Conservation (phyloP, 352 stramenopile species). For the Globisporangium takayamanum region DNA sequence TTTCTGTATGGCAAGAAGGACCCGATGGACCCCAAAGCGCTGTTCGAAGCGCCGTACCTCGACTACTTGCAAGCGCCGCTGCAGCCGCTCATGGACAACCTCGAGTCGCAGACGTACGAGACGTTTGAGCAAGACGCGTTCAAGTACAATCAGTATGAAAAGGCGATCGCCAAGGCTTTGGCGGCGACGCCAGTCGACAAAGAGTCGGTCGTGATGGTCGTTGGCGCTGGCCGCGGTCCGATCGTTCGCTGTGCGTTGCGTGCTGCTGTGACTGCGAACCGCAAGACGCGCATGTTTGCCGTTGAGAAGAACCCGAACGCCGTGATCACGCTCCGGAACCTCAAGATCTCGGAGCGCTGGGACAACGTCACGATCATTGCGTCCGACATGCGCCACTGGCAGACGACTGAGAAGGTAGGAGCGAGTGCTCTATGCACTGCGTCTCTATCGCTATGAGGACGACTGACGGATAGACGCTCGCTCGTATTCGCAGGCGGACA, state of each 20-base stretch:
- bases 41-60: conserved; percentile 91
- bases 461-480: not conserved
- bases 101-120: conserved; percentile 98
- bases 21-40: conserved; percentile 71
- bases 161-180: conserved; percentile 86
- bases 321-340: conserved; percentile 90
- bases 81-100: conserved; percentile 97
- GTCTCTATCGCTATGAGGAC: not conserved
- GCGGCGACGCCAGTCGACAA: conserved; percentile 46
- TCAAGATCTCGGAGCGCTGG: conserved; percentile 84
- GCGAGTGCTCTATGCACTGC: no score
- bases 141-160: conserved; percentile 98
- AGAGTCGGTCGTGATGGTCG: conserved; percentile 78
- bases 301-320: conserved; percentile 99
- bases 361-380: conserved; percentile 81
- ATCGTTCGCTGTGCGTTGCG: conserved; percentile 88
- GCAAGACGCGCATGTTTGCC: conserved; percentile 87
- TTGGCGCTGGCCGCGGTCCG: conserved; percentile 95
- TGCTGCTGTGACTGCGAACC: conserved; percentile 56
- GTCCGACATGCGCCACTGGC: conserved; percentile 84
- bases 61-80: conserved; percentile 96
- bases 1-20: conserved; percentile 80
- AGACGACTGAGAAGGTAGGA: conserved; percentile 51
- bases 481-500: conserved; percentile 58
- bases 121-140: conserved; percentile 98